These are phyloP conservation scores for Erodium texanum DNA, from an alignment of 441 rosid genomes.

Conservation along the genomic window DNA sequence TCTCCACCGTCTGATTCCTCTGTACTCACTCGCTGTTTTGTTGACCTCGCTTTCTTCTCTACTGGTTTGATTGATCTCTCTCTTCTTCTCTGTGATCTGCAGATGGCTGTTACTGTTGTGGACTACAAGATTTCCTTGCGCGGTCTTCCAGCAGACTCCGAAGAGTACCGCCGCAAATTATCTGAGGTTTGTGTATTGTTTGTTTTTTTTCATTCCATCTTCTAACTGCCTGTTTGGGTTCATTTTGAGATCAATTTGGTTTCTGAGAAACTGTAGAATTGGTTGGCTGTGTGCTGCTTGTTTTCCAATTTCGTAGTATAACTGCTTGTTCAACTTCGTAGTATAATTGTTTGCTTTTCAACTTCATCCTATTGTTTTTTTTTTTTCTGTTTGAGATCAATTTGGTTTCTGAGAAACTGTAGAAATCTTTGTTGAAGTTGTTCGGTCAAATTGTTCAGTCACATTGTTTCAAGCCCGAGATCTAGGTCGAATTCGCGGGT, in stretches of 20 bases:
- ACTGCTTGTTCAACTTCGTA: too few species aligned
- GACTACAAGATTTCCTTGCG: constrained; percentile 61
- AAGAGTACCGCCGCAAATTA: constrained; percentile 39
- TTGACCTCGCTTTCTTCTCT: background rate
- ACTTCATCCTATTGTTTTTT: too few species aligned
- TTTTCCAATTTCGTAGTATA: too few species aligned
- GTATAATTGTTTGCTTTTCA: too few species aligned
- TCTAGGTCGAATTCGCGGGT: background rate
- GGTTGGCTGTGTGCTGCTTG: too few species aligned
- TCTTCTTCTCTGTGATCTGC: constrained; percentile 14
- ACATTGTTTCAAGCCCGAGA: background rate
- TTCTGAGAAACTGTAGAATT: background rate
- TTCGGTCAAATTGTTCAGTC: background rate
- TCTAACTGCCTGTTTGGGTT: background rate
- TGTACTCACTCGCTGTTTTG: background rate
- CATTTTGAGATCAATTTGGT: background rate
- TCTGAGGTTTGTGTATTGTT: constrained; percentile 46
- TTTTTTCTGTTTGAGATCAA: too few species aligned
- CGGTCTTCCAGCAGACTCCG: constrained; percentile 34
- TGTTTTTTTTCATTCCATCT: background rate
- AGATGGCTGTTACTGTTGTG: constrained; percentile 52
- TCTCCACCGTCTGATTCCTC: constrained; percentile 39
- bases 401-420: too few species aligned
- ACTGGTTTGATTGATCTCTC: background rate
- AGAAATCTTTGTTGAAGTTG: background rate